Conservation (phyloP, 2,329 filamentous ascomycete genomes). For the Beauveria medogensis region DNA sequence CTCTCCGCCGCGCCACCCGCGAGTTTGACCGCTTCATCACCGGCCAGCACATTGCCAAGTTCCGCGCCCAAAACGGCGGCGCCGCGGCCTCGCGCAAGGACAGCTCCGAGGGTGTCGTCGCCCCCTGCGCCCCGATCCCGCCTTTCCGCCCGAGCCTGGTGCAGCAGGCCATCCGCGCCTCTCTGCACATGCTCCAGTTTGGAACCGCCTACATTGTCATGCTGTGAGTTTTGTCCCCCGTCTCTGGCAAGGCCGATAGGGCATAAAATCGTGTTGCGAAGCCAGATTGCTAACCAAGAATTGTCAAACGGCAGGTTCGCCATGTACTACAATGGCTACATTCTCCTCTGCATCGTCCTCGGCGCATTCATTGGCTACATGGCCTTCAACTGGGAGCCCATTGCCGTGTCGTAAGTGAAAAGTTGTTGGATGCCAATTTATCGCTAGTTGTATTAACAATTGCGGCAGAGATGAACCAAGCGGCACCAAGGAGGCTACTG, state of each 20-base stretch:
- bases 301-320: constrained; percentile 26
- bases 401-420: constrained; percentile 24
- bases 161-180: constrained; percentile 59
- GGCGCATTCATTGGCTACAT: constrained; percentile 67
- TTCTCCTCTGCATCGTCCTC: constrained; percentile 75
- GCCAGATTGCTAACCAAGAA: constrained; percentile 4
- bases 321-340: constrained; percentile 61
- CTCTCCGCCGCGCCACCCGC: constrained; percentile 60
- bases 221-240: constrained; percentile 34
- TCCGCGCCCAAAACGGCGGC: constrained; percentile 13
- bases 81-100: constrained; percentile 17
- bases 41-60: constrained; percentile 37
- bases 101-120: constrained; percentile 11
- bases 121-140: constrained; percentile 16
- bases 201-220: constrained; percentile 73
- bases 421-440: not conserved
- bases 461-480: constrained; percentile 22
- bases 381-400: constrained; percentile 62
- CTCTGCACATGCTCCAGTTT: constrained; percentile 64
- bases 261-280: not conserved
- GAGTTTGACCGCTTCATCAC: constrained; percentile 65
- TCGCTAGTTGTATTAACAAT: not conserved
- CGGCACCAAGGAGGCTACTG: constrained; percentile 29
- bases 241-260: not conserved
- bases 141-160: constrained; percentile 48